Conservation (phyloP, 2,329 filamentous ascomycete species). For the Sporothrix dimorphospora region DNA sequence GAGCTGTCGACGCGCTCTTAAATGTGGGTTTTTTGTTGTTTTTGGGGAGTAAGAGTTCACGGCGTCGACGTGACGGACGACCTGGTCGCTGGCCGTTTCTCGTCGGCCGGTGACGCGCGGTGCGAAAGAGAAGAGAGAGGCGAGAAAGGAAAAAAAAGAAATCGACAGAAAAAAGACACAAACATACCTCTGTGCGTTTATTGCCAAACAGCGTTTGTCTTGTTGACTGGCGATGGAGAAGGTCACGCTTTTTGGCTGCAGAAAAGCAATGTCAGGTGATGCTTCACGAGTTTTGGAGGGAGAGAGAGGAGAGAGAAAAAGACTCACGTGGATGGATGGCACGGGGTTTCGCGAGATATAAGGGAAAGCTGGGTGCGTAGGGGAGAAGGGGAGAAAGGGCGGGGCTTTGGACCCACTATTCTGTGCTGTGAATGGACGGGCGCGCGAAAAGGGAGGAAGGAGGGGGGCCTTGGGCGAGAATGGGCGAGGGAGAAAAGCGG, state of each 20-base stretch:
- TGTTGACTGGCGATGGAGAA: slow-evolving; percentile 20
- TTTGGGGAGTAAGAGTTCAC: background rate
- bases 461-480: background rate
- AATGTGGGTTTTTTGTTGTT: slow-evolving; percentile 8
- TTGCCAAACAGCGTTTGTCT: slow-evolving; percentile 14
- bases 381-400: slow-evolving; percentile 21
- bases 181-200: slow-evolving; percentile 34
- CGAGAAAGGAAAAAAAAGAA: background rate
- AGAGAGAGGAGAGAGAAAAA: slow-evolving; percentile 20
- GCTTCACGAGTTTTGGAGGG: slow-evolving; percentile 35
- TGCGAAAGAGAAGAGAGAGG: background rate
- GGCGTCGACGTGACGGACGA: background rate
- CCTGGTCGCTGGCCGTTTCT: background rate
- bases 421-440: slow-evolving; percentile 8
- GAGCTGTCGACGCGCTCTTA: slow-evolving; percentile 20
- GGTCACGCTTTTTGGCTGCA: slow-evolving; percentile 34
- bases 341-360: slow-evolving; percentile 36
- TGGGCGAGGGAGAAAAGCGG: slow-evolving; percentile 16
- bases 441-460: background rate
- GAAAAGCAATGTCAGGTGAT: slow-evolving; percentile 37
- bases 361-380: slow-evolving; percentile 20
- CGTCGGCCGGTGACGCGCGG: background rate
- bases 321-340: slow-evolving; percentile 35
- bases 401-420: slow-evolving; percentile 15
- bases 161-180: slow-evolving; percentile 8